Conservation (phyloP, 257 asterid genomes). For the Solanum tarapatanum region DNA sequence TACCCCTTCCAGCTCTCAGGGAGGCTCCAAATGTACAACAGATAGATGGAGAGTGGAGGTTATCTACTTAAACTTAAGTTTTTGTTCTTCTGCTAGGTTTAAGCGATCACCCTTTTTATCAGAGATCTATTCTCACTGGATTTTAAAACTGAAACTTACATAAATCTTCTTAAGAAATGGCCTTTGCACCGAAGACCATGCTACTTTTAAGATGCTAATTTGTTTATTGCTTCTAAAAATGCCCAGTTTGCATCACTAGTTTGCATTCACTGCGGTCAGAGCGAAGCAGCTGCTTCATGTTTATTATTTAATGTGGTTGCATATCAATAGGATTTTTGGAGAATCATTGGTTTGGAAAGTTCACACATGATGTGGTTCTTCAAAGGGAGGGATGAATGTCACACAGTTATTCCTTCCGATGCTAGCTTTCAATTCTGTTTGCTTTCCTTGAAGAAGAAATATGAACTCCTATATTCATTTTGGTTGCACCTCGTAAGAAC, state of each 20-base stretch:
- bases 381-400: not conserved
- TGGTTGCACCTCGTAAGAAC: not conserved
- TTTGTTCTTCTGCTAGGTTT: not conserved
- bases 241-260: not conserved
- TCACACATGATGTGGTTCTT: not conserved
- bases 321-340: not conserved
- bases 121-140: not conserved
- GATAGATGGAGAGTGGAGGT: conserved; percentile 96
- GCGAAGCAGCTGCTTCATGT: not conserved
- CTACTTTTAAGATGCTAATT: not conserved
- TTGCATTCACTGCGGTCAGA: not conserved
- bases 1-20: conserved; percentile 93
- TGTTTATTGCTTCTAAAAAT: not conserved
- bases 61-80: not conserved
- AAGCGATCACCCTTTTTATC: not conserved
- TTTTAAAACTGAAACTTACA: not conserved
- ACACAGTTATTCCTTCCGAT: not conserved
- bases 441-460: not conserved
- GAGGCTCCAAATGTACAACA: conserved; percentile 77
- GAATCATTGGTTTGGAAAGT: not conserved
- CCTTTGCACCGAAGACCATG: not conserved
- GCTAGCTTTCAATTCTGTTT: not conserved
- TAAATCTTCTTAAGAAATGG: not conserved
- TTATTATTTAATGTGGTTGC: not conserved
- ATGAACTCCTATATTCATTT: not conserved